Evolutionary conservation across 306 rosid genomes (phyloP).

Genomic region (Dryas alaskensis): DNA sequence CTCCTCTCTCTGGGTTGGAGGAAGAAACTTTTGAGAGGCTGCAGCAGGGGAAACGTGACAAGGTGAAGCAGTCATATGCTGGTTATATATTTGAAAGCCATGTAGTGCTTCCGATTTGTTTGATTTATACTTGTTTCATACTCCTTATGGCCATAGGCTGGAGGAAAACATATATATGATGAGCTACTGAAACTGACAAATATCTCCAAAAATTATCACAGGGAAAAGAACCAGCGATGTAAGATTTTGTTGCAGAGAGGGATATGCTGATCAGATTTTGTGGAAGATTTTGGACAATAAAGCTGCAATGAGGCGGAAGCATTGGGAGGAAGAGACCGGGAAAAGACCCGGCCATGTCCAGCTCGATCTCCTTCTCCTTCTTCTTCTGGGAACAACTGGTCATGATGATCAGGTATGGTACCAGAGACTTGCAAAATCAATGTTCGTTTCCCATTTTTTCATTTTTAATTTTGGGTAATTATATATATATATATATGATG

Average conservation of each 20-base stretch:
- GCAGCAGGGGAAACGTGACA: constrained; percentile 77
- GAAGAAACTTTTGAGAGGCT: constrained; percentile 71
- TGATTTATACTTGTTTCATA: neutral
- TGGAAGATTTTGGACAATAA: constrained; percentile 29
- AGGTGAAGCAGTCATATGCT: constrained; percentile 43
- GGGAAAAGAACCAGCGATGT: constrained; percentile 47
- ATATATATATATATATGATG: too few relatives aligned
- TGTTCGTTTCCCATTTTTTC: too few relatives aligned
- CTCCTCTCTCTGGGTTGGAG: neutral
- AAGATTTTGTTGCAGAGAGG: constrained; percentile 48
- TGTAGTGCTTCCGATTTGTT: neutral
- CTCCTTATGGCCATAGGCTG: constrained; percentile 37
- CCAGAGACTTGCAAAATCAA: too few relatives aligned
- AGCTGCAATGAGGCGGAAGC: constrained; percentile 46
- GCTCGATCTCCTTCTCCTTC: too few relatives aligned
- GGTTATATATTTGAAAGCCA: neutral
- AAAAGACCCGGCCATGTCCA: too few relatives aligned
- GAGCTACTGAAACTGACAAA: constrained; percentile 15
- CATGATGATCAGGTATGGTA: too few relatives aligned
- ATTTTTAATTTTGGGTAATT: too few relatives aligned
- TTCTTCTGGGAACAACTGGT: too few relatives aligned
- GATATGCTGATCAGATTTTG: constrained; percentile 37
- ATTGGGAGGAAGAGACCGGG: constrained; percentile 14
- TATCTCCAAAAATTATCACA: constrained; percentile 41
- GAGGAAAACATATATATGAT: constrained; percentile 21